Evolutionary conservation across 768 basidiomycete species (phyloP), one percentile per base, ranked within the genome.

Genomic region (Gloeophyllum trabeum): DNA sequence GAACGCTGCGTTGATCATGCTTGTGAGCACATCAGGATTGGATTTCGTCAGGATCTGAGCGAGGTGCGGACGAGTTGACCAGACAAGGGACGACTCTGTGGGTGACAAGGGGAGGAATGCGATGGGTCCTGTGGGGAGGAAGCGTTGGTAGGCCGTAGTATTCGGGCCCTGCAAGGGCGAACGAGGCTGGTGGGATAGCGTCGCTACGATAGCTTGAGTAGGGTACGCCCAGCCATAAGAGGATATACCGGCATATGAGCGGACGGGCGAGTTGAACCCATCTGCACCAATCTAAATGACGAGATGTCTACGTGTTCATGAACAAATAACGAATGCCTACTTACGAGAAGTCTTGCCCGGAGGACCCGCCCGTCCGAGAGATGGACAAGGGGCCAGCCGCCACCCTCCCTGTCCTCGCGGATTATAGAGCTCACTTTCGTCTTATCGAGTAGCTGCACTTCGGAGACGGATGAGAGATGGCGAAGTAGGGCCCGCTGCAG

Each of bases 201-300:
- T 96, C 3, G 88, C 88, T 25, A 99, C 96, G 32, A 98, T 72
- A 5, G 84, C 92, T 52, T 87, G 84, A 0, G 85, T 82, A 45
- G 84, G 74, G 59, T 99, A 99, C 1, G 80, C 70, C 84, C 93
- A 96, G 3, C 94, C 94, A 53, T 79, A 93, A 0, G 89, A 82
- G 19, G 81, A 66, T 48, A 97, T 96, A 20, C 78, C 69, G 0
- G 92, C 84, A 55, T 81, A 97, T 20, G 79, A 58, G 36, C 92
- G 78, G 19, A 98, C 96, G 7, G 93, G 92, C 1, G 93, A 97
- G 54, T 91, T 93, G 57, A 79, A 81, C 3, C 96, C 96, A 54
- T 98, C 96, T 4, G 96, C 94, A 14, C 96, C 94, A 24, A 98
- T 77, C 87, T 90, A 50, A 26, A 39, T 41, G n/a, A 19, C 16